Conservation (phyloP, 2,329 filamentous ascomycete genomes). For the Shiraia bambusicola region DNA sequence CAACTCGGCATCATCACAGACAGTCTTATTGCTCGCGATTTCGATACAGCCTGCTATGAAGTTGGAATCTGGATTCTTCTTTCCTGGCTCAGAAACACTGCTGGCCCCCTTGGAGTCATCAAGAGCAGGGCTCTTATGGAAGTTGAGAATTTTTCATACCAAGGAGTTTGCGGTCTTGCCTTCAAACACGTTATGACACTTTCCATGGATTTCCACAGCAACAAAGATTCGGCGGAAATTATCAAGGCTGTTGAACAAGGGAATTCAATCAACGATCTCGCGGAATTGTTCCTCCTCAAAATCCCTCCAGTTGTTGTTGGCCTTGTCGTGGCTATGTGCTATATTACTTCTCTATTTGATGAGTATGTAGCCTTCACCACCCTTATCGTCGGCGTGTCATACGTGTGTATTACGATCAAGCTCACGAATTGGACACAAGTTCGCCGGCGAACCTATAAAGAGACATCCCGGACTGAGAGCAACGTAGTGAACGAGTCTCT, state of each 20-base stretch:
- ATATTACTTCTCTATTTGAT: conserved; percentile 7
- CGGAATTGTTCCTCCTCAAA: conserved; percentile 59
- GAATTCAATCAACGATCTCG: conserved; percentile 55
- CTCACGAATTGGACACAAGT: conserved; percentile 4
- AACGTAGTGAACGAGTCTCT: conserved; percentile 15
- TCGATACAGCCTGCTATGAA: too few relatives aligned
- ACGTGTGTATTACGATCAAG: conserved; percentile 1
- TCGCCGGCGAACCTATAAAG: conserved; percentile 3
- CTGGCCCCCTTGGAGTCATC: conserved; percentile 49
- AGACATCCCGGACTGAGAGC: conserved; percentile 5
- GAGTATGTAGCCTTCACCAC: conserved; percentile 1
- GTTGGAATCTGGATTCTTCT: too few relatives aligned
- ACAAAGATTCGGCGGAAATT: conserved; percentile 65
- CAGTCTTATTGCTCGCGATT: too few relatives aligned
- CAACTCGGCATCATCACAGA: too few relatives aligned
- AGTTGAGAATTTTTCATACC: conserved; percentile 47
- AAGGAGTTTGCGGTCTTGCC: conserved; percentile 26
- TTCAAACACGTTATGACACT: conserved; percentile 67
- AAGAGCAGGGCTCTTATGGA: conserved; percentile 49
- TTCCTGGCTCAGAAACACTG: too few relatives aligned
- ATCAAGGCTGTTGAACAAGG: conserved; percentile 63
- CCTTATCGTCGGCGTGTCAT: conserved; percentile 2
- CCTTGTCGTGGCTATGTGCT: conserved; percentile 53
- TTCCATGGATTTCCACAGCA: conserved; percentile 68
- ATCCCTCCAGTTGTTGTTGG: conserved; percentile 58